These are phyloP conservation scores for Pythium angustatum DNA, from an alignment of 352 stramenopile species.

Conservation along the genomic window DNA sequence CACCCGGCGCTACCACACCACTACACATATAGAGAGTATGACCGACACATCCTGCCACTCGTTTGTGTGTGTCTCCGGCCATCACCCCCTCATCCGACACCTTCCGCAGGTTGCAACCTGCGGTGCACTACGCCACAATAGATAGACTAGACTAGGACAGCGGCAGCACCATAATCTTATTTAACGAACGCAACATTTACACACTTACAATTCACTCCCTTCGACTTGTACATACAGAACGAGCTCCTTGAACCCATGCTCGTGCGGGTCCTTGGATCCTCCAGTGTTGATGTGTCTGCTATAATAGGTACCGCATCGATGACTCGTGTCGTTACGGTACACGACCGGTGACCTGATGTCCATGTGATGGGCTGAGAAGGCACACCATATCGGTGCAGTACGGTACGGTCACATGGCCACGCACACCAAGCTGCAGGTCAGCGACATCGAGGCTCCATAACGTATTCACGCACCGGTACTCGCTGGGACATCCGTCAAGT, in stretches of 20 bases:
- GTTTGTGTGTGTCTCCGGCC: neutral
- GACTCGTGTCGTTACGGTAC: too few species aligned
- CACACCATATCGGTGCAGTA: neutral
- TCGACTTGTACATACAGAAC: neutral
- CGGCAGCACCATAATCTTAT: neutral
- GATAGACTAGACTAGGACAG: neutral
- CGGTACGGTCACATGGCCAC: slow-evolving; percentile 17
- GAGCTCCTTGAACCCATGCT: neutral
- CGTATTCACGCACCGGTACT: too few species aligned
- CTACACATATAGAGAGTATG: slow-evolving; percentile 10
- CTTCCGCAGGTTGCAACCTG: neutral
- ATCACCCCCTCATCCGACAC: neutral
- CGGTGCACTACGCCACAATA: too few species aligned
- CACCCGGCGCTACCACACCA: neutral
- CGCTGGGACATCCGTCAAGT: too few species aligned
- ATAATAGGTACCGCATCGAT: too few species aligned
- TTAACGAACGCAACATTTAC: slow-evolving; percentile 17
- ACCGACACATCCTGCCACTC: neutral
- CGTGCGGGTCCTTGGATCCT: too few species aligned
- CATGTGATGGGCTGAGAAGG: neutral
- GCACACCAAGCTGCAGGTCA: too few species aligned
- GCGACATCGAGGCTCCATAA: too few species aligned
- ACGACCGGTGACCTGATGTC: too few species aligned
- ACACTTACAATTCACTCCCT: neutral
- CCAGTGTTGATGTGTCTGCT: too few species aligned